Percentiles rank a stretch among this genome's conserved stretches.
Evolutionary conservation across 164 flowering plant genomes (phyloP).

Genomic region (Akebia trifoliata): DNA sequence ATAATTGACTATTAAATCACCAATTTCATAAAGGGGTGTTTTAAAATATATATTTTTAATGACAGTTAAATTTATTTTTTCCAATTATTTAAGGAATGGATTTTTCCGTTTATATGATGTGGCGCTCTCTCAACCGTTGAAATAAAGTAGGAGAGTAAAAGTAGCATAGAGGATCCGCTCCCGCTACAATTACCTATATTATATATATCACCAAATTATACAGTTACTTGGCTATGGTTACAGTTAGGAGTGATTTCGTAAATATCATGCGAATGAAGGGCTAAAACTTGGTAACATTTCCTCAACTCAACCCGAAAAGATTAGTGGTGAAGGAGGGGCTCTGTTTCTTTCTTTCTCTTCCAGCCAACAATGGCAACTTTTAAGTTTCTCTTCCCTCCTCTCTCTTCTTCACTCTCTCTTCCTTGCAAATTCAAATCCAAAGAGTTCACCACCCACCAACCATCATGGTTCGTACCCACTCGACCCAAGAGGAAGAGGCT

Average conservation of each 20-base stretch:
- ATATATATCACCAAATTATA: no score
- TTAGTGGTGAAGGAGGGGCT: not conserved
- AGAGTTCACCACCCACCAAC: slow-evolving; percentile 8
- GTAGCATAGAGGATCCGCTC: no score
- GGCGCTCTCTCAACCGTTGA: no score
- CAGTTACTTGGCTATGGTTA: no score
- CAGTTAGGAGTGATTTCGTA: not conserved
- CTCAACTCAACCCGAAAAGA: not conserved
- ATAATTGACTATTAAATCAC: no score
- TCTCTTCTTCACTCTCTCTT: slow-evolving; percentile 8
- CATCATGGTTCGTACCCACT: slow-evolving; percentile 16
- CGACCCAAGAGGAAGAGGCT: slow-evolving; percentile 16
- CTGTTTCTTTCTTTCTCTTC: not conserved
- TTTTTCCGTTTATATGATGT: no score
- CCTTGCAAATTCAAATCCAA: slow-evolving; percentile 13
- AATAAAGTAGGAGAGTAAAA: no score
- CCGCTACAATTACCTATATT: no score
- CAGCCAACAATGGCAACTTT: slow-evolving; percentile 17
- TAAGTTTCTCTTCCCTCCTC: slow-evolving; percentile 23
- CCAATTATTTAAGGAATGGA: no score
- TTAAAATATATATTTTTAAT: no score
- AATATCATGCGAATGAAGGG: not conserved
- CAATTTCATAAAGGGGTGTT: no score
- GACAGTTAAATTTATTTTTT: no score
- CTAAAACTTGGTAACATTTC: not conserved